These are phyloP conservation scores for Kwoniella dejecticola DNA, from an alignment of 768 basidiomycete species.

Conservation along the genomic window DNA sequence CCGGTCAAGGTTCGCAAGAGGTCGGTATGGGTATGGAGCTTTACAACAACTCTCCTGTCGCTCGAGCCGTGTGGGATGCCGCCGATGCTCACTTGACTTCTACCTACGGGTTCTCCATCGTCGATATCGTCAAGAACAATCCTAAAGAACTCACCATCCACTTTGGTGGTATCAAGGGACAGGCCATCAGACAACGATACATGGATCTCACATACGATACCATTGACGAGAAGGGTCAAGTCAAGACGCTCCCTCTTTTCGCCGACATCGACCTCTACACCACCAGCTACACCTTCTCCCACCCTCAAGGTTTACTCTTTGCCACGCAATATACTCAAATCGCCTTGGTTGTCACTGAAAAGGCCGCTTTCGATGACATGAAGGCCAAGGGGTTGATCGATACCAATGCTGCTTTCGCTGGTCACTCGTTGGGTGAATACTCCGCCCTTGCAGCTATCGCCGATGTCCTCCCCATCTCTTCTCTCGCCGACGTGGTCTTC, in stretches of 20 bases:
- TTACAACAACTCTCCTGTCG: slow-evolving; percentile 87
- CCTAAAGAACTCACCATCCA: slow-evolving; percentile 98
- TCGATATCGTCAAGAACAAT: slow-evolving; percentile 98
- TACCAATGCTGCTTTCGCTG: slow-evolving; percentile 87
- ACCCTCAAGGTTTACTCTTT: slow-evolving; percentile 90
- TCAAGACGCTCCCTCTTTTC: slow-evolving; percentile 95
- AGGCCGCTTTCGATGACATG: slow-evolving; percentile 98
- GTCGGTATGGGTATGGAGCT: slow-evolving; percentile 99
- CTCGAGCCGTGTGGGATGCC: slow-evolving; percentile 94
- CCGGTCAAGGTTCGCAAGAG: slow-evolving; percentile 97
- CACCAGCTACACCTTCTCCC: slow-evolving; percentile 96
- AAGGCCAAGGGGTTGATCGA: slow-evolving; percentile 93
- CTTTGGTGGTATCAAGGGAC: slow-evolving; percentile 98
- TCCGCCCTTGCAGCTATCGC: slow-evolving; percentile 97
- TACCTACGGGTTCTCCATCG: slow-evolving; percentile 96
- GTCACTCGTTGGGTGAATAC: slow-evolving; percentile 98
- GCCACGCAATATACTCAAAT: slow-evolving; percentile 99
- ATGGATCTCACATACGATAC: slow-evolving; percentile 99
- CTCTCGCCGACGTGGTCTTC: slow-evolving; percentile 96
- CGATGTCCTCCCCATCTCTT: slow-evolving; percentile 90
- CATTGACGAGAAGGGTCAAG: slow-evolving; percentile 91
- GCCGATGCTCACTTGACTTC: slow-evolving; percentile 90
- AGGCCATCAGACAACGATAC: slow-evolving; percentile 96
- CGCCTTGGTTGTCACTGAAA: slow-evolving; percentile 95
- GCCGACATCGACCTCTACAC: slow-evolving; percentile 92